Conservation (phyloP, 305 asterid species). For the Caryopteris hybrid region DNA sequence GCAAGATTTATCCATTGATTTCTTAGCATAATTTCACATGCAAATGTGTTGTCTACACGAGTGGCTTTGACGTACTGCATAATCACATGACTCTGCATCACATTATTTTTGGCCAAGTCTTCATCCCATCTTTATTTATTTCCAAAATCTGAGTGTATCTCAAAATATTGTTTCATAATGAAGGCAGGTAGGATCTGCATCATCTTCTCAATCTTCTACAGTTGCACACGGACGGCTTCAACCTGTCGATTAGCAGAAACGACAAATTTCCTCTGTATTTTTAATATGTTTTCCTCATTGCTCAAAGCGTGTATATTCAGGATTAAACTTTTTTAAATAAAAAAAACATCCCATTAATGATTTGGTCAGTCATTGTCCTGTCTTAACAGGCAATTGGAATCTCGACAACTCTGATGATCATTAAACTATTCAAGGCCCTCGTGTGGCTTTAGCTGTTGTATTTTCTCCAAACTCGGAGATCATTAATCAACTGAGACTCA, state of each 20-base stretch:
- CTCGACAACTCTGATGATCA: neutral
- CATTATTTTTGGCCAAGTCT: constrained; percentile 1
- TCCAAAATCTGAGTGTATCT: too few relatives aligned
- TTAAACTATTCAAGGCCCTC: constrained; percentile 7
- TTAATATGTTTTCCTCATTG: neutral
- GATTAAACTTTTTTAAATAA: neutral
- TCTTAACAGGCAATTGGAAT: constrained; percentile 21
- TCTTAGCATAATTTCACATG: constrained; percentile 6
- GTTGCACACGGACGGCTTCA: constrained; percentile 24
- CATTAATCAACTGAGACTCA: neutral
- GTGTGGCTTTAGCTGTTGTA: constrained; percentile 4
- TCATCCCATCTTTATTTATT: too few relatives aligned
- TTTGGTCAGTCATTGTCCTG: constrained; percentile 13
- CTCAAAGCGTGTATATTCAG: neutral
- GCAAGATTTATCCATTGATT: neutral
- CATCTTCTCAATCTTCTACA: constrained; percentile 12
- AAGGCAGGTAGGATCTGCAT: constrained; percentile 3
- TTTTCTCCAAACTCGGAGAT: neutral
- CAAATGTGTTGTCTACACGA: neutral
- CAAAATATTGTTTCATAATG: neutral
- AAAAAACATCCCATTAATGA: neutral
- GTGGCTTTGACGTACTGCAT: too few relatives aligned
- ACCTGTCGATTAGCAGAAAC: neutral
- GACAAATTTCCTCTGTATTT: constrained; percentile 10
- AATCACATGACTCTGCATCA: neutral